phyloP scores from a whole-genome alignment of 176 grass and related monocot species.

The Thinopyrum elongatum region DNA sequence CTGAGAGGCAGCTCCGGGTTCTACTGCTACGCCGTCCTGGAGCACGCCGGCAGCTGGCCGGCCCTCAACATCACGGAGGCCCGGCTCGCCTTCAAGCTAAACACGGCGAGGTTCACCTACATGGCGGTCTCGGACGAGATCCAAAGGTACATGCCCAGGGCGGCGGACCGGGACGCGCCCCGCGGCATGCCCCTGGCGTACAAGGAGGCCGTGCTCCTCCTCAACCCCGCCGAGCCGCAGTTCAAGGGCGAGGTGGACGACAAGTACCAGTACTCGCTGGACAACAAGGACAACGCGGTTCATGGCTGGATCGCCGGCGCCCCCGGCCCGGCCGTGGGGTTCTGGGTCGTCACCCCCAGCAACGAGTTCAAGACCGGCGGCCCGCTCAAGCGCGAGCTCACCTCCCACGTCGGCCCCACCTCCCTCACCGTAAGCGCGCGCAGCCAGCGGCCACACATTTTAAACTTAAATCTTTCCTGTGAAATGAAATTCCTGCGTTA shows the following conservation, averaged over 20 bases:
- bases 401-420: constrained; percentile 80
- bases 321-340: constrained; percentile 34
- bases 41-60: constrained; percentile 47
- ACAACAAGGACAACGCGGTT: constrained; percentile 55
- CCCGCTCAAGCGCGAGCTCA: constrained; percentile 65
- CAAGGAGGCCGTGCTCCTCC: constrained; percentile 70
- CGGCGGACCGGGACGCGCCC: constrained; percentile 36
- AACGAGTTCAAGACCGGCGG: constrained; percentile 77
- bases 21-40: constrained; percentile 63
- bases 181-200: constrained; percentile 49
- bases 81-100: constrained; percentile 65
- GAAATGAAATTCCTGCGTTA: not conserved
- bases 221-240: constrained; percentile 44
- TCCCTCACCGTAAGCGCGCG: constrained; percentile 49
- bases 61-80: constrained; percentile 45
- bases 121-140: constrained; percentile 66
- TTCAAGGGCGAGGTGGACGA: constrained; percentile 89
- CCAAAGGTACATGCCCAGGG: constrained; percentile 64
- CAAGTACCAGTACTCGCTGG: constrained; percentile 78
- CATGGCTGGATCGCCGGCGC: constrained; percentile 67
- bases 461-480: no score
- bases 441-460: no score
- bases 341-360: constrained; percentile 76
- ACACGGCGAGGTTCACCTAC: constrained; percentile 56
- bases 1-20: constrained; percentile 62